Evolutionary conservation across 106 monocot species (phyloP).

Genomic region (Posidonia australis): DNA sequence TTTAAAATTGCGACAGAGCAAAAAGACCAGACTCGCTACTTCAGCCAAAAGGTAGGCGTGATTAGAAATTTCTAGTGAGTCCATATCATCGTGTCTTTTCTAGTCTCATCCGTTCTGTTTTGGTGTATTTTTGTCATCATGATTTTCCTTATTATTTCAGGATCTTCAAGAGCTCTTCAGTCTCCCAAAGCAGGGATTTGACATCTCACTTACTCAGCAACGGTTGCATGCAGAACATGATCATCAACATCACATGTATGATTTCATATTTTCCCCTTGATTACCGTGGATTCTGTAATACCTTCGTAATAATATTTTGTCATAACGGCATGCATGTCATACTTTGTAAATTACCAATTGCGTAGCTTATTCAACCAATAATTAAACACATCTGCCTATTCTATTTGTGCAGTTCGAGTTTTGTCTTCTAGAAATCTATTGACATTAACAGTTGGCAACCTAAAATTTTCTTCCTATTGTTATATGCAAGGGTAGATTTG

Average conservation of each 20-base stretch:
- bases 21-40: conserved; percentile 91
- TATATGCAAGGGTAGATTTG: no score
- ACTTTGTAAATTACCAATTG: no score
- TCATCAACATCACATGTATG: conserved; percentile 45
- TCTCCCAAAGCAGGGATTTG: conserved; percentile 85
- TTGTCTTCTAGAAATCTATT: no score
- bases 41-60: conserved; percentile 59
- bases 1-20: conserved; percentile 92
- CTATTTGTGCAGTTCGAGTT: no score
- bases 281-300: no score
- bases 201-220: conserved; percentile 69
- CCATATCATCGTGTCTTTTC: not conserved
- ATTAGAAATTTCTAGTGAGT: not conserved
- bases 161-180: conserved; percentile 90
- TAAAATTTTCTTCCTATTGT: no score
- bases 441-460: no score
- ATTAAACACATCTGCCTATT: no score
- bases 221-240: conserved; percentile 81
- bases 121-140: conserved; percentile 1
- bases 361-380: no score
- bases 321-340: no score
- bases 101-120: not conserved
- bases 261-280: not conserved
- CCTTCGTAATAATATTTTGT: no score
- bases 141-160: conserved; percentile 25